Evolutionary conservation across 2,329 filamentous ascomycete species (phyloP).

Genomic region (Beauveria medogensis): DNA sequence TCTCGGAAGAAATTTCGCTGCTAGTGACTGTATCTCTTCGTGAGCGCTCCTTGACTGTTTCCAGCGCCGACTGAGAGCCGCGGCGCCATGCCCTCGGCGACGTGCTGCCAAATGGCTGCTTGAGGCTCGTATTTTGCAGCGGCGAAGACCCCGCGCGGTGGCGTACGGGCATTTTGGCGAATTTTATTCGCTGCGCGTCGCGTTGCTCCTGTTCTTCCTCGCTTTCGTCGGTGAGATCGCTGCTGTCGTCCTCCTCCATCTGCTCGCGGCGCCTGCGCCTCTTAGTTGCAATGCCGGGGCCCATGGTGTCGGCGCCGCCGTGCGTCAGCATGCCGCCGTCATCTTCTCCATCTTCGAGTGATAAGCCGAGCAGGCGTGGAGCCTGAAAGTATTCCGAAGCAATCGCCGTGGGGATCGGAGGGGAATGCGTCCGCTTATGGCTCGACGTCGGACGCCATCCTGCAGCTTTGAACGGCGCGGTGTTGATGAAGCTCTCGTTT

Average conservation of each 20-base stretch:
- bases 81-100: constrained; percentile 46
- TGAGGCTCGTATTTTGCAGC: constrained; percentile 57
- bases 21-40: constrained; percentile 72
- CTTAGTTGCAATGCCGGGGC: constrained; percentile 58
- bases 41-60: constrained; percentile 59
- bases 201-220: constrained; percentile 70
- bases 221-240: constrained; percentile 75
- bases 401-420: constrained; percentile 74
- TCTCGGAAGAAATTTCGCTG: constrained; percentile 77
- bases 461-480: constrained; percentile 72
- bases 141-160: constrained; percentile 84
- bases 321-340: constrained; percentile 66
- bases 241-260: constrained; percentile 79
- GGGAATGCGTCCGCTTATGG: constrained; percentile 77
- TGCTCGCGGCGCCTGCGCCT: constrained; percentile 61
- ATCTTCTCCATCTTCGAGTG: constrained; percentile 62
- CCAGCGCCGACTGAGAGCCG: constrained; percentile 64
- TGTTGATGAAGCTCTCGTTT: constrained; percentile 71
- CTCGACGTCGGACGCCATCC: constrained; percentile 70
- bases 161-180: constrained; percentile 88
- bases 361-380: constrained; percentile 53
- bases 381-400: constrained; percentile 79
- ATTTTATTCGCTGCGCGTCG: constrained; percentile 85
- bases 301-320: constrained; percentile 59
- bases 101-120: constrained; percentile 41